Conservation (phyloP, 1,284 basidiomycete genomes). For the Cryptococcus sp. region DNA sequence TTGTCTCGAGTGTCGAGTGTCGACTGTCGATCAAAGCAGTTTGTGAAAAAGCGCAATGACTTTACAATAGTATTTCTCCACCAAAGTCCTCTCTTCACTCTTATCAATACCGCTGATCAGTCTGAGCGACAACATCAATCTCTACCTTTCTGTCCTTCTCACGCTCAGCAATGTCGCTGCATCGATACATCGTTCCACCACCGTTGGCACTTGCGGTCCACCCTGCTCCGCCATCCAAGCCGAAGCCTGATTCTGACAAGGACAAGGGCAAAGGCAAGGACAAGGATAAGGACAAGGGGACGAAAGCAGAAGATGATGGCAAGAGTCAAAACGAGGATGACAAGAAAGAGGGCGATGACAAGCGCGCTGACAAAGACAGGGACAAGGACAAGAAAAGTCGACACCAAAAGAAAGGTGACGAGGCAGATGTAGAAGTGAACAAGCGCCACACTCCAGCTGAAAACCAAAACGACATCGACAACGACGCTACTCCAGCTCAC, state of each 20-base stretch:
- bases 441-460: not conserved
- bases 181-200: conserved; percentile 32
- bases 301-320: not conserved
- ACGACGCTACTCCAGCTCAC: not conserved
- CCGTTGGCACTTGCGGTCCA: conserved; percentile 36
- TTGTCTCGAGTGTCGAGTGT: too few species aligned
- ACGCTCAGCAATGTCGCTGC: conserved; percentile 35
- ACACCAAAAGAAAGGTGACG: not conserved
- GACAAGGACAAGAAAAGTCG: too few species aligned
- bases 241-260: conserved; percentile 5
- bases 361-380: not conserved
- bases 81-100: too few species aligned
- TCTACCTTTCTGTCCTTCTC: not conserved
- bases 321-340: not conserved
- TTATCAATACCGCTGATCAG: too few species aligned
- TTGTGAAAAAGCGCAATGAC: too few species aligned
- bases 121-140: not conserved
- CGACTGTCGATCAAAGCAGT: too few species aligned
- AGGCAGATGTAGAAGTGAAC: not conserved
- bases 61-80: too few species aligned
- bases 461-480: too few species aligned
- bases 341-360: not conserved
- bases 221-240: conserved; percentile 31
- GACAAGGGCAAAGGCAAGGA: not conserved
- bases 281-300: not conserved